Conservation (phyloP, 768 basidiomycete species). For the Pisolithus tinctorius region DNA sequence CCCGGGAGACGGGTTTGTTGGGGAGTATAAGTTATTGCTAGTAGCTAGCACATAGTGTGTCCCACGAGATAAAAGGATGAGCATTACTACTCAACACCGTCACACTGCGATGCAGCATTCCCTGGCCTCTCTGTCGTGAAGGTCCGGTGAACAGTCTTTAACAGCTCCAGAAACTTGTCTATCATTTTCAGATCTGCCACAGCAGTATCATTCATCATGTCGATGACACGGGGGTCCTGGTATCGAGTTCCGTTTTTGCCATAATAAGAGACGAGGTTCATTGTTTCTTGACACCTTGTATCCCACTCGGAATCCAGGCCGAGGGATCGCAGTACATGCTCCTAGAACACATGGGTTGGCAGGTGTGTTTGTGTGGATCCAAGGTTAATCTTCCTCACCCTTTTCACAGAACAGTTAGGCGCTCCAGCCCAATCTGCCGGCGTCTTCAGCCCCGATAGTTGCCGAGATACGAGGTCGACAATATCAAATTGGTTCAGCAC, state of each 20-base stretch:
- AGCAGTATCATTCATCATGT: slow-evolving; percentile 43
- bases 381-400: slow-evolving; percentile 28
- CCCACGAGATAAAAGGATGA: neutral
- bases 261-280: slow-evolving; percentile 46
- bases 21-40: too few species aligned
- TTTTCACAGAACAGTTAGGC: slow-evolving; percentile 33
- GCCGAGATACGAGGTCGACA: slow-evolving; percentile 43
- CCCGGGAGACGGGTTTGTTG: too few species aligned
- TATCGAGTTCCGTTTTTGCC: slow-evolving; percentile 46
- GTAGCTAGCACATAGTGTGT: too few species aligned
- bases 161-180: slow-evolving; percentile 40
- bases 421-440: slow-evolving; percentile 36
- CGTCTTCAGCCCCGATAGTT: slow-evolving; percentile 36
- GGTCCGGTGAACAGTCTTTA: slow-evolving; percentile 42
- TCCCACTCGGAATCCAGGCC: slow-evolving; percentile 37
- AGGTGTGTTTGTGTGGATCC: neutral
- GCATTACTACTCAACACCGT: neutral
- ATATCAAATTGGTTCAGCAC: slow-evolving; percentile 45
- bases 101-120: neutral
- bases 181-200: slow-evolving; percentile 39
- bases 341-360: slow-evolving; percentile 11
- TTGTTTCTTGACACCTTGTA: slow-evolving; percentile 43
- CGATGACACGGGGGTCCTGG: slow-evolving; percentile 43
- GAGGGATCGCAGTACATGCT: slow-evolving; percentile 49
- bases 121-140: slow-evolving; percentile 25